phyloP scores from a whole-genome alignment of 345 rosid species.

The Melastoma malabathricum region DNA sequence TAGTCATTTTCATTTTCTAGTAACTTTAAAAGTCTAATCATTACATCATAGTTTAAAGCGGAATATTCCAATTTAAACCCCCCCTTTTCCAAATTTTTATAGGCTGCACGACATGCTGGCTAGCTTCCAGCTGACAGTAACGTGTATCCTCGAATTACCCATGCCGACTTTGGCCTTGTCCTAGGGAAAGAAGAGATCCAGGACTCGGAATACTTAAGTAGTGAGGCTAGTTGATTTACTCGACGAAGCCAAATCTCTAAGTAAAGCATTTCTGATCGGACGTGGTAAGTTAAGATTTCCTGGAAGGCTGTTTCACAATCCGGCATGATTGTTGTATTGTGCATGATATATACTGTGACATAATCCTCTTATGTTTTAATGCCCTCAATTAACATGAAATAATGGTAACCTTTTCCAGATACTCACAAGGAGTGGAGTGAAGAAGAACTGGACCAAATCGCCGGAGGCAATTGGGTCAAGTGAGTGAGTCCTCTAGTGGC shows the following conservation, averaged over 20 bases:
- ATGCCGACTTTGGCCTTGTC: conserved; percentile 94
- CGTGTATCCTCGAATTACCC: conserved; percentile 52
- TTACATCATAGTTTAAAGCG: too few species aligned
- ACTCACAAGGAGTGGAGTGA: conserved; percentile 77
- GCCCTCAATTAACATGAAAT: background rate
- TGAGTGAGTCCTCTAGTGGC: conserved; percentile 22
- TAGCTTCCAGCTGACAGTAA: conserved; percentile 62
- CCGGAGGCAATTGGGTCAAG: conserved; percentile 94
- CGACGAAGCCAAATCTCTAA: conserved; percentile 83
- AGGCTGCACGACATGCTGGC: conserved; percentile 63
- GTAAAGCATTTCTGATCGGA: conserved; percentile 59
- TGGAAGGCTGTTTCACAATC: too few species aligned
- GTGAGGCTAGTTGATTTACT: conserved; percentile 89
- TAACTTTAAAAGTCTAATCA: too few species aligned
- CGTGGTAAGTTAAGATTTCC: conserved; percentile 49
- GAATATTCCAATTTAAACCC: background rate
- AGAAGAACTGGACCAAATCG: conserved; percentile 80
- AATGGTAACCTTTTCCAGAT: conserved; percentile 26
- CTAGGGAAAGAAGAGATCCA: conserved; percentile 80
- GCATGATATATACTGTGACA: too few species aligned
- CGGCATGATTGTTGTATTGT: too few species aligned
- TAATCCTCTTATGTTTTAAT: too few species aligned
- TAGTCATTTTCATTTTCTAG: too few species aligned
- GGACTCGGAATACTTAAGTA: conserved; percentile 75
- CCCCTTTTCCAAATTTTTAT: conserved; percentile 12